phyloP scores from a whole-genome alignment of 2,329 filamentous ascomycete species.

The Penicillium sp. region DNA sequence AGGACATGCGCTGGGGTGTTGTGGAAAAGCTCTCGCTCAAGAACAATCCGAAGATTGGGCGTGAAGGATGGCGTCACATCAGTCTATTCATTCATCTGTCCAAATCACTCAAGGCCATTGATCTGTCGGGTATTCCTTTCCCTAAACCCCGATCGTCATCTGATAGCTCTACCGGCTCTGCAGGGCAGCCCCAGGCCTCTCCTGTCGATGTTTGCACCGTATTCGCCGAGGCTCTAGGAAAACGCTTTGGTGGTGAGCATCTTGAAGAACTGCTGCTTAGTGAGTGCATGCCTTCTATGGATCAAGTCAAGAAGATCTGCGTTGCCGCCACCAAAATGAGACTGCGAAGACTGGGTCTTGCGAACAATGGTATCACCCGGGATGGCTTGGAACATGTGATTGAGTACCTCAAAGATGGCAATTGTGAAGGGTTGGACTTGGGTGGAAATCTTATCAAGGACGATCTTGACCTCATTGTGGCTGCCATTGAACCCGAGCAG shows the following conservation, averaged over 20 bases:
- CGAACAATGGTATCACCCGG: constrained; percentile 77
- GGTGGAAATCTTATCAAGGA: constrained; percentile 78
- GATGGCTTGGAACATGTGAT: constrained; percentile 77
- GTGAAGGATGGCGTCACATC: constrained; percentile 89
- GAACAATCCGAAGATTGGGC: constrained; percentile 83
- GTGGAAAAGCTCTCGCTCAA: constrained; percentile 88
- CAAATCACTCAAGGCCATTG: constrained; percentile 81
- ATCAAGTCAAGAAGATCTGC: constrained; percentile 76
- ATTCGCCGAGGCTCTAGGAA: constrained; percentile 75
- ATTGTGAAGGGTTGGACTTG: constrained; percentile 86
- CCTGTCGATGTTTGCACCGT: constrained; percentile 65
- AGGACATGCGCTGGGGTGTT: constrained; percentile 62
- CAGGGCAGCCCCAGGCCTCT: constrained; percentile 24
- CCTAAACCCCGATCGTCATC: constrained; percentile 55
- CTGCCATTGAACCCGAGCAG: constrained; percentile 51
- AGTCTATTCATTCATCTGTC: constrained; percentile 90
- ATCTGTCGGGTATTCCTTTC: constrained; percentile 84
- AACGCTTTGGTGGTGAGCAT: constrained; percentile 75
- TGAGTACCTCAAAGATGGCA: constrained; percentile 74
- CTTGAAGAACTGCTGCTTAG: constrained; percentile 85
- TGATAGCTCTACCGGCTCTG: constrained; percentile 30
- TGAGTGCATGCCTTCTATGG: constrained; percentile 74
- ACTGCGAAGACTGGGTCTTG: constrained; percentile 78
- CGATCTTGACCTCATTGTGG: constrained; percentile 52
- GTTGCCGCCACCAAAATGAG: constrained; percentile 81